Evolutionary conservation across 495 filamentous ascomycete genomes (phyloP), one percentile per base, ranked within the genome.

Genomic region (Penicillium parvum): DNA sequence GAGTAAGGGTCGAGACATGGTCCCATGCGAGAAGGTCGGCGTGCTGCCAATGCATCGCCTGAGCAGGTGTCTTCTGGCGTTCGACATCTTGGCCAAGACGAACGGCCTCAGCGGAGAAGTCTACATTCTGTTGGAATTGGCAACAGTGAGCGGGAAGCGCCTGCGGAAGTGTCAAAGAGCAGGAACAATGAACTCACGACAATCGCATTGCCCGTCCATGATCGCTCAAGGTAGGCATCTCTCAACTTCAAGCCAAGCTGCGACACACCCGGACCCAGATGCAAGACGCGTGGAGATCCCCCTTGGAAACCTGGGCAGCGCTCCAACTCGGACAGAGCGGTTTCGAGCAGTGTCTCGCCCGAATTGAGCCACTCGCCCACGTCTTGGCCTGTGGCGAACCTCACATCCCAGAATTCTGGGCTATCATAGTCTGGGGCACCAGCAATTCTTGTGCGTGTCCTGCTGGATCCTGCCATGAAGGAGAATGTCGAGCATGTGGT

Each of bases 311-410:
- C 25, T 7, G 33, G 14, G 8, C 45, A 53, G 5, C 26, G 22
- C 4, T 68, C 58, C 20, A 69, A 33, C 27, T 58, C 45, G 5
- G 57, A 43, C 41, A 69, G 16, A 5, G 58, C 58, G 1, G 51
- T 47, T 5, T 64, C 63, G 8, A 72, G 40, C 9, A 72, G 45
- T 8, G 43, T 40, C 21, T 69, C 58, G 28, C 68, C 68, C 4
- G 65, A 32, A 28, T 72, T 72, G 35, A 72, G 40, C 68, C 68
- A 72, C 52, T 72, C 68, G 12, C 68, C 66, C 7, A 67, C 60
- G 59, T 72, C 68, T 11, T 46, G 53, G 11, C 63, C 63, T n/a
- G 53, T 66, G 14, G 63, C 61, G 27, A 72, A 72, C 28, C 64
- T 60, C 1, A 18, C 33, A 43, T 72, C 59, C 68, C 68, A 72